A percentile compares a stretch with the other conserved stretches of the same genome.
These are phyloP conservation scores for Pyrrhoderma noxium DNA, from an alignment of 1,284 basidiomycete species.

Conservation along the genomic window DNA sequence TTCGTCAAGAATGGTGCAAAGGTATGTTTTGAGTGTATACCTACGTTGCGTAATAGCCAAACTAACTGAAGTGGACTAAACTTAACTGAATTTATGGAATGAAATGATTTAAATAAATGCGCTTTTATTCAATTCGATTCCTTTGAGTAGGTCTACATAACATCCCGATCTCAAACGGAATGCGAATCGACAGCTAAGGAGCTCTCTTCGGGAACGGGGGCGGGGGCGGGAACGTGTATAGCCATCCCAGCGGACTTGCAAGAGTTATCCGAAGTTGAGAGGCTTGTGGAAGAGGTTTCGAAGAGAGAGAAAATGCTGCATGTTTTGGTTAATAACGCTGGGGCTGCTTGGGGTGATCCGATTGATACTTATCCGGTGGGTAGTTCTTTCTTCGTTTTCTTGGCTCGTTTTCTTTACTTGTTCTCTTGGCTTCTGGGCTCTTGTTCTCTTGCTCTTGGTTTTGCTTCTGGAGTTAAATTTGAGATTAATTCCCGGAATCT, in stretches of 20 bases:
- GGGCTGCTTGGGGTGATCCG: slow-evolving; percentile 54
- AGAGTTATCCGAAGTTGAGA: slow-evolving; percentile 49
- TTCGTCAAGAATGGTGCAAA: slow-evolving; percentile 62
- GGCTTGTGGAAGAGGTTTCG: slow-evolving; percentile 44
- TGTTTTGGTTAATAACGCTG: slow-evolving; percentile 65
- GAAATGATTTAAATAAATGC: no score
- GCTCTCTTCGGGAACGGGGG: slow-evolving; percentile 30
- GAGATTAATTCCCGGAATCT: no score
- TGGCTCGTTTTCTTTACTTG: no score
- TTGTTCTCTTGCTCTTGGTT: no score
- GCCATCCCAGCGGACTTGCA: slow-evolving; percentile 56
- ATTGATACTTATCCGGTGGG: slow-evolving; percentile 49
- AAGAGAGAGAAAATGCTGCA: slow-evolving; percentile 48
- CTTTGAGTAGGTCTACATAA: slow-evolving; percentile 54
- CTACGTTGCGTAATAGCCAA: no score
- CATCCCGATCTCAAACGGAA: slow-evolving; percentile 51
- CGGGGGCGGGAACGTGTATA: slow-evolving; percentile 50
- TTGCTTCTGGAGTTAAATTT: no score
- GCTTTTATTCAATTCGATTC: no score
- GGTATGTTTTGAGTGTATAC: slow-evolving; percentile 30
- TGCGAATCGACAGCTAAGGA: slow-evolving; percentile 51
- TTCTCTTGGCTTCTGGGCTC: no score
- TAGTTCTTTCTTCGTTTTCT: slow-evolving; percentile 8
- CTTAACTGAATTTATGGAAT: no score
- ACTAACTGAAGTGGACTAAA: no score